phyloP scores from a whole-genome alignment of 31 red algal species.

The Endocladia muricata region DNA sequence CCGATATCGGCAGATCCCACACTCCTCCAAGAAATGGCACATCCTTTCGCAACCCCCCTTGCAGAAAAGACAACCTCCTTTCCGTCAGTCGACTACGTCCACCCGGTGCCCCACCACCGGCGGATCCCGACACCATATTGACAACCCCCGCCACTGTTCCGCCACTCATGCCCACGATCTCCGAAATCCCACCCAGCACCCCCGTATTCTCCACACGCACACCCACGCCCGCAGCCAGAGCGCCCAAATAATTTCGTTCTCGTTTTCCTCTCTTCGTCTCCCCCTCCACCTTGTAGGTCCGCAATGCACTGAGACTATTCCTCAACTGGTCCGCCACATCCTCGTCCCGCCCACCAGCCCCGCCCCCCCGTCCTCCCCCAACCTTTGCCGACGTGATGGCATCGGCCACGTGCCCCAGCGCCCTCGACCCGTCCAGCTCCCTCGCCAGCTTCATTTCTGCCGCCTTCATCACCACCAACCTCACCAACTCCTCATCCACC shows the following conservation, averaged over 20 bases:
- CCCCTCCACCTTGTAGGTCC: conserved; percentile 14
- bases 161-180: conserved; percentile 18
- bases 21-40: conserved; percentile 57
- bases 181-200: conserved; percentile 34
- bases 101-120: not conserved
- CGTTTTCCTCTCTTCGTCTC: conserved; percentile 18
- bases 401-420: conserved; percentile 19
- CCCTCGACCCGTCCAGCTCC: conserved; percentile 24
- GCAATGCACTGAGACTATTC: conserved; percentile 18
- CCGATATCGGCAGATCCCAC: conserved; percentile 52
- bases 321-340: conserved; percentile 27
- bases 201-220: conserved; percentile 15
- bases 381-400: conserved; percentile 22
- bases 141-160: conserved; percentile 22
- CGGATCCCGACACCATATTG: conserved; percentile 11
- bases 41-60: not conserved
- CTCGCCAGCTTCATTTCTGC: conserved; percentile 17
- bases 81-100: conserved; percentile 30
- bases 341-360: conserved; percentile 1
- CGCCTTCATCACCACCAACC: conserved; percentile 19
- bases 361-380: not conserved
- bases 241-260: conserved; percentile 21
- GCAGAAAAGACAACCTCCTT: not conserved
- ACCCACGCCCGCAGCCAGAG: conserved; percentile 20
- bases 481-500: conserved; percentile 21